A percentile compares a stretch with the other conserved stretches of the same genome.
Evolutionary conservation across 2,329 filamentous ascomycete species (phyloP).

Genomic region (Stachybotrys elegans): DNA sequence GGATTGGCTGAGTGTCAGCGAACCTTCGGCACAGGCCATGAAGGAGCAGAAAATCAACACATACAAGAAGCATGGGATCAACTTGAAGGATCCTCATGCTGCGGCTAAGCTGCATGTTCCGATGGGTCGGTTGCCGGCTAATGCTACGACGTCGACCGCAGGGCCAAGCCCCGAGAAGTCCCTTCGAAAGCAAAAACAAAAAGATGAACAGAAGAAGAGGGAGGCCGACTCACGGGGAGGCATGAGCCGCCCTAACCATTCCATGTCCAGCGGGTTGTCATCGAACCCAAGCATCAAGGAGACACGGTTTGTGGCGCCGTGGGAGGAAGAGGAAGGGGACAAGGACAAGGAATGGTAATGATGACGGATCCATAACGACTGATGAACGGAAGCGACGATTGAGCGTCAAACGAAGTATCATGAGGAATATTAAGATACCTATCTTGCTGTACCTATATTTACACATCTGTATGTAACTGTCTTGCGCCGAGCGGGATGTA

Average conservation of each 20-base stretch:
- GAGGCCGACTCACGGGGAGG: constrained; percentile 21
- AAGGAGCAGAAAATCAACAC: constrained; percentile 38
- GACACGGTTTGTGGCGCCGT: constrained; percentile 26
- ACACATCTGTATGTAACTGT: too few species aligned
- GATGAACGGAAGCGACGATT: too few species aligned
- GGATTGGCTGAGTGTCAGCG: constrained; percentile 42
- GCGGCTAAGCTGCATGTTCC: constrained; percentile 42
- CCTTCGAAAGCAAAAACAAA: constrained; percentile 22
- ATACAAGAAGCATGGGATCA: constrained; percentile 38
- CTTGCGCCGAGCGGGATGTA: too few species aligned
- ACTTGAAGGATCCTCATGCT: constrained; percentile 36
- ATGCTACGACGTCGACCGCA: constrained; percentile 40
- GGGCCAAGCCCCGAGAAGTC: constrained; percentile 43
- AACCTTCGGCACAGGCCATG: constrained; percentile 45
- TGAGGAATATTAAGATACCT: too few species aligned
- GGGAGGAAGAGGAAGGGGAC: too few species aligned
- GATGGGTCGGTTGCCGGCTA: constrained; percentile 36
- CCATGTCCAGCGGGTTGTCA: constrained; percentile 30
- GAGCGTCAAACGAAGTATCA: too few species aligned
- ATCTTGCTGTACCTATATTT: too few species aligned
- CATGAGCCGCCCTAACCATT: constrained; percentile 20
- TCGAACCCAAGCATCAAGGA: constrained; percentile 23
- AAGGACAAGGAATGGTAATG: too few species aligned
- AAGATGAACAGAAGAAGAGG: constrained; percentile 23
- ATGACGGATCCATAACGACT: too few species aligned